These are phyloP conservation scores for Coccomyxa sp. DNA, from an alignment of 139 green algal genomes.

Conservation along the genomic window DNA sequence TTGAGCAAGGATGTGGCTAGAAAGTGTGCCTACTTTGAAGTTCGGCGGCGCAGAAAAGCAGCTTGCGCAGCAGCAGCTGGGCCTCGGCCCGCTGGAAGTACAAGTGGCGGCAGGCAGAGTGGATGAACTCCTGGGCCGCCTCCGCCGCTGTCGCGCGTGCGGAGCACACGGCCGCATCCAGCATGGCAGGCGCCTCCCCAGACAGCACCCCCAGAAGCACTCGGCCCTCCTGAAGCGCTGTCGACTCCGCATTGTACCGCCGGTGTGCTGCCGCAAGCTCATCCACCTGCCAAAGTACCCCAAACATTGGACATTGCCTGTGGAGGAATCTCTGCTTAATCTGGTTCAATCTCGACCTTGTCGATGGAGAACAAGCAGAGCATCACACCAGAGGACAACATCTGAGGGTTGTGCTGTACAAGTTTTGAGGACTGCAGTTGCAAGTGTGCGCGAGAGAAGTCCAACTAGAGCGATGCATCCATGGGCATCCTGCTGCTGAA, in stretches of 20 bases:
- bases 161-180: not conserved
- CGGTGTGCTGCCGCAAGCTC: constrained; percentile 6
- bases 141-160: not conserved
- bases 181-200: not conserved
- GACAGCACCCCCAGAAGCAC: constrained; percentile 3
- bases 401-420: not conserved
- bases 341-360: too few species aligned
- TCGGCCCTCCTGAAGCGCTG: constrained; percentile 7
- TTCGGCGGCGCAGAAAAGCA: constrained; percentile 23
- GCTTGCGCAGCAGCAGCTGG: constrained; percentile 29
- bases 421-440: too few species aligned
- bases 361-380: too few species aligned
- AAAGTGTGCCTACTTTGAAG: constrained; percentile 7
- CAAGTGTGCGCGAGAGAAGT: too few species aligned
- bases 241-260: constrained; percentile 12
- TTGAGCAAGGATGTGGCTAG: not conserved
- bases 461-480: not conserved
- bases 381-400: too few species aligned
- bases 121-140: constrained; percentile 17
- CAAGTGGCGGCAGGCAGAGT: constrained; percentile 21
- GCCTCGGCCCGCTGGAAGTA: constrained; percentile 27
- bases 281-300: constrained; percentile 12
- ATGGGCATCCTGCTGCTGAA: not conserved
- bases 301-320: too few species aligned
- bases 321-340: too few species aligned